These are phyloP conservation scores for Cladophialophora psammophila DNA, from an alignment of 2,329 filamentous ascomycete species.

Conservation along the genomic window DNA sequence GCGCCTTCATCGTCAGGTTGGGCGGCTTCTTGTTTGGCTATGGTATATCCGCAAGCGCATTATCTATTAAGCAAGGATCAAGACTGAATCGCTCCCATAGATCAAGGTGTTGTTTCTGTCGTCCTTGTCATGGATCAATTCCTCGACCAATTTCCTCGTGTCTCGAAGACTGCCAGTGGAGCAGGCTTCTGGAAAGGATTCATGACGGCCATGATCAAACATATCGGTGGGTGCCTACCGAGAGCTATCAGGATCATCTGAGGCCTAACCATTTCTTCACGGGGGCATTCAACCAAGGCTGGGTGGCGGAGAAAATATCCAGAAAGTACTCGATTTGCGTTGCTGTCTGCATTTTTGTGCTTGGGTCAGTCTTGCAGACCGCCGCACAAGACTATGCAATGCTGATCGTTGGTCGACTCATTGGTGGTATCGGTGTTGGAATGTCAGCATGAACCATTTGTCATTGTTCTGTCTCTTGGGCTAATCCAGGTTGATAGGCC, in stretches of 20 bases:
- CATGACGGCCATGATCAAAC: constrained; percentile 63
- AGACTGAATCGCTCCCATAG: constrained; percentile 38
- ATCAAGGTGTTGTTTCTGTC: constrained; percentile 54
- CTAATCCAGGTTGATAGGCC: constrained; percentile 40
- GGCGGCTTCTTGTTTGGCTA: constrained; percentile 61
- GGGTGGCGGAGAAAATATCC: constrained; percentile 59
- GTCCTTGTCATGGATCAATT: constrained; percentile 63
- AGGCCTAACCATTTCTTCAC: constrained; percentile 22
- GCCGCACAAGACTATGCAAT: constrained; percentile 59
- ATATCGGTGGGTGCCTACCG: constrained; percentile 43
- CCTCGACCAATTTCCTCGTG: constrained; percentile 53
- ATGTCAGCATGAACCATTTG: constrained; percentile 44
- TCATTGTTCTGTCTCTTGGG: neutral
- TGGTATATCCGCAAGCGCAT: constrained; percentile 10
- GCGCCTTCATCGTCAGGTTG: constrained; percentile 59
- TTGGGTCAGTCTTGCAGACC: constrained; percentile 61
- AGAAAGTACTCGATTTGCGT: constrained; percentile 61
- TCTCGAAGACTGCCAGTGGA: constrained; percentile 49
- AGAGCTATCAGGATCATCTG: neutral
- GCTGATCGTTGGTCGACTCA: constrained; percentile 58
- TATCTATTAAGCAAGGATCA: neutral
- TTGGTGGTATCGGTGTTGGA: constrained; percentile 61
- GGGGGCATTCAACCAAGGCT: constrained; percentile 56
- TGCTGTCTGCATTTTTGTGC: constrained; percentile 59
- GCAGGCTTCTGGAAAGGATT: constrained; percentile 54